Conservation (phyloP, 2,329 filamentous ascomycete genomes). For the Alternaria angustiovoidea region DNA sequence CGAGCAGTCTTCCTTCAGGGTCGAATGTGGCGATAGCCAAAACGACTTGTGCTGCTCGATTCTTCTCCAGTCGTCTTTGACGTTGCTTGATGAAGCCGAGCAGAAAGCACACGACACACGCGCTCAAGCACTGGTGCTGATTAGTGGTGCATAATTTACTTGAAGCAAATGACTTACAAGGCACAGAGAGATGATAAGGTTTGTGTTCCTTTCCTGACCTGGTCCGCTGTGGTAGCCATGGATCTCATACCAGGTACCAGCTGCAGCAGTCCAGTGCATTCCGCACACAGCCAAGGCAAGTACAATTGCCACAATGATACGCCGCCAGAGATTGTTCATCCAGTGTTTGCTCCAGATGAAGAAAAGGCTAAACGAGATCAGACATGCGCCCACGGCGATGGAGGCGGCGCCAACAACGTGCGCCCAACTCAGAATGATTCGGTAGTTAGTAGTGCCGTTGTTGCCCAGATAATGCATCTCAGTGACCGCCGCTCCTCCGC, state of each 20-base stretch:
- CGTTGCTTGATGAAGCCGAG: constrained; percentile 49
- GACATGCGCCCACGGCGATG: constrained; percentile 77
- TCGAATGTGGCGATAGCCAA: constrained; percentile 72
- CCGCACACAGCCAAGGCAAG: constrained; percentile 79
- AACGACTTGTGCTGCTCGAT: constrained; percentile 62
- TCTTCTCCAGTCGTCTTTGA: constrained; percentile 50
- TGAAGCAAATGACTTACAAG: constrained; percentile 60
- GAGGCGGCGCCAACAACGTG: constrained; percentile 73
- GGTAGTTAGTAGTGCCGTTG: constrained; percentile 80
- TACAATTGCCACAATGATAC: constrained; percentile 70
- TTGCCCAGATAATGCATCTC: constrained; percentile 93
- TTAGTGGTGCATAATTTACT: constrained; percentile 74
- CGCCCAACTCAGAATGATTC: constrained; percentile 65
- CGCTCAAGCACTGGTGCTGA: constrained; percentile 47
- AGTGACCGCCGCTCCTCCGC: constrained; percentile 78
- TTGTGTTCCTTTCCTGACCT: constrained; percentile 63
- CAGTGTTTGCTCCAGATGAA: constrained; percentile 79
- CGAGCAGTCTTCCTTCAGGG: constrained; percentile 69
- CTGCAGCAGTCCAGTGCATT: constrained; percentile 85
- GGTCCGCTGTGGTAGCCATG: constrained; percentile 53
- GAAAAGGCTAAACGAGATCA: constrained; percentile 75
- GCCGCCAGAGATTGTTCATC: constrained; percentile 81
- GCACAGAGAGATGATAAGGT: constrained; percentile 76
- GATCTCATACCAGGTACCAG: constrained; percentile 73
- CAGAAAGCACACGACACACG: constrained; percentile 49